phyloP scores from a whole-genome alignment of 352 stramenopile genomes.

The Globisporangium yorkense region DNA sequence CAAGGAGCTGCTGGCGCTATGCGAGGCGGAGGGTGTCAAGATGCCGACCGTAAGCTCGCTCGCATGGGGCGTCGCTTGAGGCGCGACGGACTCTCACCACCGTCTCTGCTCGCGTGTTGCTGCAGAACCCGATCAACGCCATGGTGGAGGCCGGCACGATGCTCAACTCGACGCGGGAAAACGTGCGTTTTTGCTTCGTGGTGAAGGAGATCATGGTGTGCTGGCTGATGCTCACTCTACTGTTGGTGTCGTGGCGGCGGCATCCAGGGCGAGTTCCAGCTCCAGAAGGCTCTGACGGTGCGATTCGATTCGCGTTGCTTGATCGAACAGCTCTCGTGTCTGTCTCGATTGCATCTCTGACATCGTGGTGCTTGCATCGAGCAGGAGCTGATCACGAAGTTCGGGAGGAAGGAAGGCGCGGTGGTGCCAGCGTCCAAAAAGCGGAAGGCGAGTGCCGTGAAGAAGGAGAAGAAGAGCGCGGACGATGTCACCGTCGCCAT shows the following conservation, averaged over 20 bases:
- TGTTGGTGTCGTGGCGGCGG: not conserved
- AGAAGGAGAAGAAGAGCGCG: conserved; percentile 26
- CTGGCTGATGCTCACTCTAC: not conserved
- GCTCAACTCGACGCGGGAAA: conserved; percentile 76
- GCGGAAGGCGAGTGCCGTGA: conserved; percentile 30
- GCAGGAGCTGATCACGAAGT: conserved; percentile 80
- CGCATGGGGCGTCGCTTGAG: not conserved
- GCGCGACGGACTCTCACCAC: not conserved
- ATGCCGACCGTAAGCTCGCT: conserved; percentile 49
- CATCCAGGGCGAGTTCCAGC: conserved; percentile 57
- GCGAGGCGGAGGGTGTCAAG: conserved; percentile 68
- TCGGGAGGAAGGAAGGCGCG: conserved; percentile 38
- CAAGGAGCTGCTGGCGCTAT: conserved; percentile 80
- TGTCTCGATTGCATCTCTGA: not conserved
- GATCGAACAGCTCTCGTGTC: too few relatives aligned
- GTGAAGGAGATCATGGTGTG: not conserved
- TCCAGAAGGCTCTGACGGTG: conserved; percentile 46
- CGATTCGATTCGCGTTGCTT: too few relatives aligned
- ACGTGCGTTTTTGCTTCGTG: conserved; percentile 25
- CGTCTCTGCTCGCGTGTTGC: not conserved
- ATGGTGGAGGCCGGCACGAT: conserved; percentile 80
- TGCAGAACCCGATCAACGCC: conserved; percentile 67
- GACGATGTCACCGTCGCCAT: not conserved
- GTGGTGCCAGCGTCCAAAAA: conserved; percentile 40
- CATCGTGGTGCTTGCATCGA: not conserved